phyloP scores from a whole-genome alignment of 108 stramenopile species.

The Cyclotella baltica region DNA sequence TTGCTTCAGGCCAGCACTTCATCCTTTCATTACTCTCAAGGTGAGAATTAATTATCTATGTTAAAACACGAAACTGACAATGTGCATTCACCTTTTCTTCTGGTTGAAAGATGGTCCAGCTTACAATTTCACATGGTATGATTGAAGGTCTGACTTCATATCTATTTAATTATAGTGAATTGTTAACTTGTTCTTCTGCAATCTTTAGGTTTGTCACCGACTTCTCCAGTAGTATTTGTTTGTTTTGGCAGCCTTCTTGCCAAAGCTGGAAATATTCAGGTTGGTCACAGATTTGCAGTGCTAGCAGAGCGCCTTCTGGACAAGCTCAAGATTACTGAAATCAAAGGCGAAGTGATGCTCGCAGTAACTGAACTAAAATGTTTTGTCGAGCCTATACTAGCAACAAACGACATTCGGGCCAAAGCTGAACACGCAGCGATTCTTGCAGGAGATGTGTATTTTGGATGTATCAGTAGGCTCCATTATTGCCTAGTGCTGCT shows the following conservation, averaged over 20 bases:
- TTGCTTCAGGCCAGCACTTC: neutral
- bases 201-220: constrained; percentile 18
- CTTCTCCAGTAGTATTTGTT: constrained; percentile 26
- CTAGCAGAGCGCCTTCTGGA: constrained; percentile 20
- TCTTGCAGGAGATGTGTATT: constrained; percentile 5
- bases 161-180: neutral
- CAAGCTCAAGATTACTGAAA: neutral
- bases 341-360: constrained; percentile 1
- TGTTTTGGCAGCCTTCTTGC: constrained; percentile 17
- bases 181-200: neutral
- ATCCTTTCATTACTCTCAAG: neutral
- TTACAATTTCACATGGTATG: constrained; percentile 16
- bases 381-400: constrained; percentile 20
- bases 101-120: constrained; percentile 21
- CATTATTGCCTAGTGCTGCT: neutral
- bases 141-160: neutral
- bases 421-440: neutral
- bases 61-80: too few relatives aligned
- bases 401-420: neutral
- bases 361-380: neutral
- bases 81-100: too few relatives aligned
- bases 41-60: too few relatives aligned
- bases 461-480: neutral
- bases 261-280: neutral
- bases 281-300: constrained; percentile 7